Evolutionary conservation across 805 yeast genomes (phyloP).

Genomic region (Spathaspora gorwiae): DNA sequence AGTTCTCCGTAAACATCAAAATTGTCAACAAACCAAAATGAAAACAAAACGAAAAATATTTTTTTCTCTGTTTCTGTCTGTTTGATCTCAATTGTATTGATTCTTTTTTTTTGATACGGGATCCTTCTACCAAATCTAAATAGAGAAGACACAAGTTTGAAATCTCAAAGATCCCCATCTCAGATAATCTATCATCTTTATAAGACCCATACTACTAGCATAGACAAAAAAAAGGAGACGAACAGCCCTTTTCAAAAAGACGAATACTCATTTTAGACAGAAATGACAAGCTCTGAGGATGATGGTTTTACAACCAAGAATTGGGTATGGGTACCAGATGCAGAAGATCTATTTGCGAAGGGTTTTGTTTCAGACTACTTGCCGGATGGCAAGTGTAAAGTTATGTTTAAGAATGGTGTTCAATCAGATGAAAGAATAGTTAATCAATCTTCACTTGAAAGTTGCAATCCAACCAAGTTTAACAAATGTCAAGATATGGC

Average conservation of each 20-base stretch:
- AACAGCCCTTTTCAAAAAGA: too few species aligned
- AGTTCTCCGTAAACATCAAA: neutral
- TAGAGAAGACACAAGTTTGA: too few species aligned
- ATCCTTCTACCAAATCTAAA: too few species aligned
- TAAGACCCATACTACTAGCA: too few species aligned
- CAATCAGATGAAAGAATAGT: conserved; percentile 30
- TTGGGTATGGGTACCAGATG: conserved; percentile 78
- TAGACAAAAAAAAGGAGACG: too few species aligned
- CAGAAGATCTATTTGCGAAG: conserved; percentile 50
- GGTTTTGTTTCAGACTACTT: conserved; percentile 52
- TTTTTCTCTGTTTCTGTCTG: too few species aligned
- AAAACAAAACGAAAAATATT: too few species aligned
- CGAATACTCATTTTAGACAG: too few species aligned
- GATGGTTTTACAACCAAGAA: conserved; percentile 30
- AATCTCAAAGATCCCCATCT: too few species aligned
- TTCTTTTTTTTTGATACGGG: too few species aligned
- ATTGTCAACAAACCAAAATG: neutral
- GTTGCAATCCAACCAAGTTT: conserved; percentile 84
- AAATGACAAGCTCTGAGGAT: neutral
- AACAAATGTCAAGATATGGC: conserved; percentile 95
- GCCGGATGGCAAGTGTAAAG: conserved; percentile 32
- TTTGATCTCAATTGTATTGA: too few species aligned
- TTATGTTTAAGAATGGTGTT: conserved; percentile 19
- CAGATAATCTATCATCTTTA: too few species aligned
- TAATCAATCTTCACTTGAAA: conserved; percentile 43